Conservation (phyloP, 2,329 filamentous ascomycete genomes). For the Fusarium caatingaense region DNA sequence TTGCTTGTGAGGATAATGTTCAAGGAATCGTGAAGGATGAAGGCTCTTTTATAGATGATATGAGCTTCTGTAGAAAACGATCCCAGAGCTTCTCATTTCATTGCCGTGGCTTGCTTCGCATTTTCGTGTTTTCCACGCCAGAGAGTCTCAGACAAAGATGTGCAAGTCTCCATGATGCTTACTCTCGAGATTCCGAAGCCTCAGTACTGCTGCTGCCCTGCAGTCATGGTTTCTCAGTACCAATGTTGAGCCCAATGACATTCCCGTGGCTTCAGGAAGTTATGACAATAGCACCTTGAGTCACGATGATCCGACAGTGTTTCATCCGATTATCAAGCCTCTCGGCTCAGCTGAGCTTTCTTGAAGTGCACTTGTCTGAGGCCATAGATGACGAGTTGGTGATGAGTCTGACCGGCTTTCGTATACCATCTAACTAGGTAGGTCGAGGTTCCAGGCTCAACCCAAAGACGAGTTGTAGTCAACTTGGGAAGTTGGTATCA, state of each 20-base stretch:
- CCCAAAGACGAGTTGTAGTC: background rate
- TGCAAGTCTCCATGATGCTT: background rate
- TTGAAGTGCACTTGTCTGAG: background rate
- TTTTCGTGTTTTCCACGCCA: background rate
- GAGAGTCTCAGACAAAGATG: background rate
- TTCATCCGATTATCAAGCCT: background rate
- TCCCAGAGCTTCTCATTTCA: background rate
- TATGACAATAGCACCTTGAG: background rate
- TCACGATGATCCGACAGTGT: background rate
- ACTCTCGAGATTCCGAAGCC: background rate
- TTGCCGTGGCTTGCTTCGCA: background rate
- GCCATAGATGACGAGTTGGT: background rate
- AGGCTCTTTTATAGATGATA: constrained; percentile 21
- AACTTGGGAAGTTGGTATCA: background rate
- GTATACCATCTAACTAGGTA: background rate
- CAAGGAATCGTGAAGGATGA: background rate
- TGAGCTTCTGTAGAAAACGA: background rate
- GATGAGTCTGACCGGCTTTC: background rate
- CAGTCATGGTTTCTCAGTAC: background rate
- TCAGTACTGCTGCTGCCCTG: background rate
- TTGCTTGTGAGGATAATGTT: constrained; percentile 21
- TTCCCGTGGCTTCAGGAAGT: background rate
- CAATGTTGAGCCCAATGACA: background rate
- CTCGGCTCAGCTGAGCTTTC: background rate
- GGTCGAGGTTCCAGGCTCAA: background rate